Base-by-base conservation (phyloP, 2,329 filamentous ascomycete genomes). In the Xylogone sp. region DNA sequence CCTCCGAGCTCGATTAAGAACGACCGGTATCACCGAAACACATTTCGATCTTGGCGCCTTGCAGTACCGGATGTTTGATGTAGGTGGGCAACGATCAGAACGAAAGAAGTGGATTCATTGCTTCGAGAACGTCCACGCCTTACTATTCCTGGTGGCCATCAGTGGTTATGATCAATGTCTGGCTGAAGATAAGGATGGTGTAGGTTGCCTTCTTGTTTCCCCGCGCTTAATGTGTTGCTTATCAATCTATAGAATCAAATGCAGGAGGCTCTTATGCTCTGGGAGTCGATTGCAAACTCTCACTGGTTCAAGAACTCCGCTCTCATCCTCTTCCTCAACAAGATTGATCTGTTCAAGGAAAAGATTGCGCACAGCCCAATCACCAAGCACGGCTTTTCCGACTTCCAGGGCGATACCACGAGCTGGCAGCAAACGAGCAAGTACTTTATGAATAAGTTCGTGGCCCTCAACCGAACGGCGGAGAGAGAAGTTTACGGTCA, bases 111-210 rank as follows among this genome's bases (percentile, higher is more conserved):
- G 86, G 86, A 88, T 89, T 52, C 86, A 89, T 63, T 87, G 86
- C 62, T 89, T 89, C 62, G 86, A 89, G 65, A 87, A 87, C 56
- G 86, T 89, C 21, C 91, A 94, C 65, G 92, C 90, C 60, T 78
- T 97, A 49, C 77, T 97, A 42, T 97, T 97, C 73, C 81, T 97
- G 59, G 93, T 96, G 48, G 92, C 93, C 45, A 92, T 97, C 62
- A 96, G 91, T 58, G 93, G 93, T 53, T 97, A 97, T 69, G 93
- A 97, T 67, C 94, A 97, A 70, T 96, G 92, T 64, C 75, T 97
- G 46, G 90, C 97, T 3, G 93, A 97, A 73, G 93, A 97, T 69
- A 92, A 96, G 71, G 94, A 96, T 68, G 92, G 92, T 57, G 91
- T 96, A 78, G 75, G 90, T 76, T 46, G 8, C 31, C 12, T 43